A percentile compares a stretch with the other conserved stretches of the same genome.
Evolutionary conservation across 2,329 filamentous ascomycete genomes (phyloP).

Genomic region (Plectosphaerella cucumerina): DNA sequence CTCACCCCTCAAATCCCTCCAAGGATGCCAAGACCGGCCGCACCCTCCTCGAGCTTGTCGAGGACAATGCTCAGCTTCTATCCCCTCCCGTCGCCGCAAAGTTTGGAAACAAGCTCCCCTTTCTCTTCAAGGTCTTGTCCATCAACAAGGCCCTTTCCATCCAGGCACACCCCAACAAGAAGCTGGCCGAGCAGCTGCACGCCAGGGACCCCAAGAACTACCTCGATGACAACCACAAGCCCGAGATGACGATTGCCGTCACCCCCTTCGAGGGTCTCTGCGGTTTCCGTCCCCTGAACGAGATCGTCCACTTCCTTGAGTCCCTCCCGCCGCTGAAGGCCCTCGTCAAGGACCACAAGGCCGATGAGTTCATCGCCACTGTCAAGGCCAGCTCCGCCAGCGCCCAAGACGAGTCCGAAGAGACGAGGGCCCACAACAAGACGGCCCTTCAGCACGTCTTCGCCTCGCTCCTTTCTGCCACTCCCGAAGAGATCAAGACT

Average conservation of each 20-base stretch:
- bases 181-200: constrained; percentile 81
- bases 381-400: constrained; percentile 36
- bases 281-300: constrained; percentile 82
- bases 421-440: constrained; percentile 78
- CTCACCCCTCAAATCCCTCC: constrained; percentile 91
- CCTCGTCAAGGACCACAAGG: constrained; percentile 63
- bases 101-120: constrained; percentile 82
- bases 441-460: constrained; percentile 73
- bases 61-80: constrained; percentile 81
- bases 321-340: constrained; percentile 51
- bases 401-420: constrained; percentile 39
- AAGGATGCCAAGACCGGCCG: constrained; percentile 82
- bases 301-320: constrained; percentile 82
- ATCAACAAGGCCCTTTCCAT: constrained; percentile 96
- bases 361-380: constrained; percentile 48
- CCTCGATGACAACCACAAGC: constrained; percentile 98
- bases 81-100: constrained; percentile 66
- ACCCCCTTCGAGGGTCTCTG: constrained; percentile 95
- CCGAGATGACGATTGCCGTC: constrained; percentile 98
- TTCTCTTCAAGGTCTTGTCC: constrained; percentile 96
- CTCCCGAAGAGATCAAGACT: constrained; percentile 54
- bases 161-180: constrained; percentile 95
- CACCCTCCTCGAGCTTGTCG: constrained; percentile 79
- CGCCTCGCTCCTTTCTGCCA: constrained; percentile 72
- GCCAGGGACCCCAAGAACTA: constrained; percentile 87